Evolutionary conservation across 23 red algal species (phyloP).

Genomic region (Gracilariopsis chorda): DNA sequence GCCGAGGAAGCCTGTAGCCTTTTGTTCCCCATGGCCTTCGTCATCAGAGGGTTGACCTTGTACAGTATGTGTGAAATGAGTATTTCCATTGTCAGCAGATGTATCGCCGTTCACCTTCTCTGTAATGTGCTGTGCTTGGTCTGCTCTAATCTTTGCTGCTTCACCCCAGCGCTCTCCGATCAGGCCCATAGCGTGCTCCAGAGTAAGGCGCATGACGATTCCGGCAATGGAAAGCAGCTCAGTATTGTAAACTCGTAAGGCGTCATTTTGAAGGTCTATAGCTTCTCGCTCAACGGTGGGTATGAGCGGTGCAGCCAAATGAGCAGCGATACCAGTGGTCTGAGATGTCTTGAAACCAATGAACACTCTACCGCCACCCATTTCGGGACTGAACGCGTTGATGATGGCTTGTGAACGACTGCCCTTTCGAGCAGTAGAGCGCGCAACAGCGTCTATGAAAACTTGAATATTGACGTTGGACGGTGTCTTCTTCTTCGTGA

Average conservation of each 20-base stretch:
- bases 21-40: neutral
- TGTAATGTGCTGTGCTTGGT: neutral
- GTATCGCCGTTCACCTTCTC: neutral
- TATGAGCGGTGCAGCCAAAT: slow-evolving; percentile 58
- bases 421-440: neutral
- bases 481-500: slow-evolving; percentile 67
- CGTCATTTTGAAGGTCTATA: slow-evolving; percentile 62
- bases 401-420: neutral
- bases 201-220: slow-evolving; percentile 39
- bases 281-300: slow-evolving; percentile 76
- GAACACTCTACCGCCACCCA: slow-evolving; percentile 56
- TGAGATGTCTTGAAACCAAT: slow-evolving; percentile 80
- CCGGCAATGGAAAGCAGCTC: slow-evolving; percentile 53
- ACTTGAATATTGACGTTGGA: slow-evolving; percentile 43
- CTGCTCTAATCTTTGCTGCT: neutral
- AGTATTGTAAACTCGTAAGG: slow-evolving; percentile 58
- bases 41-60: neutral
- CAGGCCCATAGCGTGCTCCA: slow-evolving; percentile 53
- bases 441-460: slow-evolving; percentile 43
- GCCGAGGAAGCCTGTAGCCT: slow-evolving; percentile 1
- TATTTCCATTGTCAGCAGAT: neutral
- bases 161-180: slow-evolving; percentile 39
- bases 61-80: neutral
- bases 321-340: slow-evolving; percentile 73
- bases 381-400: slow-evolving; percentile 15